Evolutionary conservation across 169 alveolate genomes (phyloP).

Genomic region (Plasmodium chabaudi): DNA sequence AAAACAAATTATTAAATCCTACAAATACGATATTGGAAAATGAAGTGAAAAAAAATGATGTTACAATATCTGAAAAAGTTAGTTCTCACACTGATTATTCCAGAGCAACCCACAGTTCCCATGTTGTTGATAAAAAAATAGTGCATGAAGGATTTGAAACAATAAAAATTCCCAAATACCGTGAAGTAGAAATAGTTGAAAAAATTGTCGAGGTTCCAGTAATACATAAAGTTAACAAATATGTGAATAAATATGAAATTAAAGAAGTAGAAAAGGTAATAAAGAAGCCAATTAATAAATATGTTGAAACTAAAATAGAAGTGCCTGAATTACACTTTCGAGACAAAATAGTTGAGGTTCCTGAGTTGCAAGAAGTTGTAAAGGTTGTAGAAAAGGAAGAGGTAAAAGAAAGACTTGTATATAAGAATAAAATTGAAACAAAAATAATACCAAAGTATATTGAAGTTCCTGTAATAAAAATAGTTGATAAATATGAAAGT

Average conservation of each 20-base stretch:
- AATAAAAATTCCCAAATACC: conserved; percentile 81
- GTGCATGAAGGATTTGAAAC: conserved; percentile 88
- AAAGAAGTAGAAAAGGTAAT: conserved; percentile 84
- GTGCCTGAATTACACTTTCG: conserved; percentile 84
- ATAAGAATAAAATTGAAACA: conserved; percentile 83
- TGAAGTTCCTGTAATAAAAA: conserved; percentile 84
- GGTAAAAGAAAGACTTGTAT: conserved; percentile 82
- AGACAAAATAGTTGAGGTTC: conserved; percentile 85
- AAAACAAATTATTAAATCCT: conserved; percentile 6
- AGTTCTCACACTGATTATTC: conserved; percentile 79
- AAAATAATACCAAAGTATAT: conserved; percentile 85
- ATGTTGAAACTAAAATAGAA: conserved; percentile 84
- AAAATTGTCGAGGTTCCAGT: conserved; percentile 86
- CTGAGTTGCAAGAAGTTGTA: conserved; percentile 85
- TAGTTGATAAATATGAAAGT: conserved; percentile 82
- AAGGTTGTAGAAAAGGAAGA: conserved; percentile 82
- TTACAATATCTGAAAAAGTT: conserved; percentile 36
- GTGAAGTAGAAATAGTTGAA: conserved; percentile 85
- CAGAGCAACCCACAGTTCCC: conserved; percentile 80
- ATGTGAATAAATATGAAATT: conserved; percentile 82
- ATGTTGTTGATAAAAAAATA: conserved; percentile 77
- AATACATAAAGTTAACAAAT: conserved; percentile 84
- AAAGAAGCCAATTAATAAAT: conserved; percentile 83
- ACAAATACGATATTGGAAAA: conserved; percentile 7
- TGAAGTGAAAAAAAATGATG: conserved; percentile 20